phyloP scores from a whole-genome alignment of 1,284 basidiomycete genomes.

The Rhodofomes roseus region DNA sequence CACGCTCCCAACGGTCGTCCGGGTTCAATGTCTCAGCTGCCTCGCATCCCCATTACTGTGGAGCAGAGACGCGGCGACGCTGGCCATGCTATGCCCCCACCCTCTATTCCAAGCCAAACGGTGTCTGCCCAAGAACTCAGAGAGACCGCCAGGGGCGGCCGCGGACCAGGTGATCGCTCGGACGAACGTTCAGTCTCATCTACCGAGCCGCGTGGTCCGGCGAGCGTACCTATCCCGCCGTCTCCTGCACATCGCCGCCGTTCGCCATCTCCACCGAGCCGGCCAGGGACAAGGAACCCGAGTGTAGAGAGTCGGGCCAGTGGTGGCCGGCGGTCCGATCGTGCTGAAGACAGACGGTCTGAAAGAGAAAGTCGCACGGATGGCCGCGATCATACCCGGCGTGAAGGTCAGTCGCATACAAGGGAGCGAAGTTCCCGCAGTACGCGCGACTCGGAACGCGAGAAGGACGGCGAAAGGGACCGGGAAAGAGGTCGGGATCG shows the following conservation, averaged over 20 bases:
- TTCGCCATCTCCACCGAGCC: conserved; percentile 61
- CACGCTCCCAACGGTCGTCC: conserved; percentile 15
- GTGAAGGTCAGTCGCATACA: conserved; percentile 20
- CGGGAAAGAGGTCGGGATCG: conserved; percentile 35
- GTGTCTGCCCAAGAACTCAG: conserved; percentile 76
- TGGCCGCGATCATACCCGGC: conserved; percentile 36
- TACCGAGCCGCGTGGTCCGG: conserved; percentile 39
- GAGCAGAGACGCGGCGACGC: conserved; percentile 32
- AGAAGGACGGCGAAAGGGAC: conserved; percentile 32
- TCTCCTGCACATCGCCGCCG: conserved; percentile 57
- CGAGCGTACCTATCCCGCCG: conserved; percentile 41
- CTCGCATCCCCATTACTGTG: conserved; percentile 34
- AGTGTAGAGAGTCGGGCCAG: conserved; percentile 73
- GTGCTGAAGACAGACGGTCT: conserved; percentile 47
- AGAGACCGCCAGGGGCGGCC: conserved; percentile 67
- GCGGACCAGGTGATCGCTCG: conserved; percentile 26
- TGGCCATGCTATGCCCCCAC: conserved; percentile 68
- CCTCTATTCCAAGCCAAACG: conserved; percentile 74
- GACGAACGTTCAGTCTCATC: conserved; percentile 20
- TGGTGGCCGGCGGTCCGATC: conserved; percentile 56
- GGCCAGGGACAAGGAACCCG: conserved; percentile 64
- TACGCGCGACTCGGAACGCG: conserved; percentile 31
- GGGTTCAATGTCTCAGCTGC: conserved; percentile 33
- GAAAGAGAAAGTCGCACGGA: conserved; percentile 47
- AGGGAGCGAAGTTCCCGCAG: conserved; percentile 26